Conservation (phyloP, 2,329 filamentous ascomycete species). For the Calycina herbarum region DNA sequence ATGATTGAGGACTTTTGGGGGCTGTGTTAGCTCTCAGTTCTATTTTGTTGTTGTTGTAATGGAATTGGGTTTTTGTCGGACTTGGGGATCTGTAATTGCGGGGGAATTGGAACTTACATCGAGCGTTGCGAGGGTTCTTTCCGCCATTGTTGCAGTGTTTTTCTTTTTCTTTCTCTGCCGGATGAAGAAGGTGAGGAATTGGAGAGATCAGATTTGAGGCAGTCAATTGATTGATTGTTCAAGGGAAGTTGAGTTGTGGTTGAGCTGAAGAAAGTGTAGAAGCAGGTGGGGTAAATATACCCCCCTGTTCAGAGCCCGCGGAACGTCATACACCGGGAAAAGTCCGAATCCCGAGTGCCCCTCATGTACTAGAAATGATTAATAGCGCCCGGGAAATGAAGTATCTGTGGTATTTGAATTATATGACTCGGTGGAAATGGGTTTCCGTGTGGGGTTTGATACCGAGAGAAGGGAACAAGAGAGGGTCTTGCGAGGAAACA, state of each 20-base stretch:
- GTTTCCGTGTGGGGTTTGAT: too few relatives aligned
- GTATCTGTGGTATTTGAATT: too few relatives aligned
- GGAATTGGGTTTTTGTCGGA: not conserved
- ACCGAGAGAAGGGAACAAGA: not conserved
- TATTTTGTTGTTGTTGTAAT: not conserved
- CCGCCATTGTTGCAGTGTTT: conserved; percentile 1
- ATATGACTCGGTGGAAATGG: too few relatives aligned
- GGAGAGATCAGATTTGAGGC: not conserved
- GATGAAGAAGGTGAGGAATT: not conserved
- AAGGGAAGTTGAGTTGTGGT: not conserved
- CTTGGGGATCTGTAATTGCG: not conserved
- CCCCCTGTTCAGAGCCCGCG: not conserved
- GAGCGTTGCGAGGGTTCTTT: conserved; percentile 10
- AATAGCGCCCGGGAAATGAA: too few relatives aligned
- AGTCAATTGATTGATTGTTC: not conserved
- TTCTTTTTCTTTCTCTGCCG: not conserved
- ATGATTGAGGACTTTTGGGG: conserved; percentile 59
- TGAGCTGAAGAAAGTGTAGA: not conserved
- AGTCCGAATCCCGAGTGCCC: too few relatives aligned
- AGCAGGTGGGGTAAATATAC: conserved; percentile 2
- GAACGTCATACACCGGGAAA: too few relatives aligned
- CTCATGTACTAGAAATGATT: too few relatives aligned
- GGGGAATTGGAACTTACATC: conserved; percentile 10
- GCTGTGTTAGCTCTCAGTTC: not conserved
- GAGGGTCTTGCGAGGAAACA: not conserved